A percentile compares a stretch with the other conserved stretches of the same genome.
These are phyloP conservation scores for Pisolithus albus DNA, from an alignment of 768 basidiomycete genomes.

Conservation along the genomic window DNA sequence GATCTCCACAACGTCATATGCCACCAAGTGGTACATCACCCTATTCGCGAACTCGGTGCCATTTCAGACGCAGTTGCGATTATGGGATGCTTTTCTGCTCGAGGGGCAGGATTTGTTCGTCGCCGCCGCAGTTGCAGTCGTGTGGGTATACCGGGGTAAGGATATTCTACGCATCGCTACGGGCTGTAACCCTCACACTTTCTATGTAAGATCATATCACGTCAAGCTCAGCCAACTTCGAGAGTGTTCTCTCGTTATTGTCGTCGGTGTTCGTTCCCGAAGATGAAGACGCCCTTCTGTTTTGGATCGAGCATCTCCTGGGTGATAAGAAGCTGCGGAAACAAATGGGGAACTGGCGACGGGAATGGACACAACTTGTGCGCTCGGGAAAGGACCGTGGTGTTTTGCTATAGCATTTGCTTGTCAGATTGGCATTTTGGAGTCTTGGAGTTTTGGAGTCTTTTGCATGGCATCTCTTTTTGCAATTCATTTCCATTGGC, in stretches of 20 bases:
- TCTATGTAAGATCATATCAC: conserved; percentile 68
- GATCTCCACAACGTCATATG: conserved; percentile 91
- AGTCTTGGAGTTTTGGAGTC: neutral
- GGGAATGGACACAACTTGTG: conserved; percentile 72
- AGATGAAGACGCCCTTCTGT: conserved; percentile 74
- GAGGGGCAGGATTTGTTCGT: conserved; percentile 90
- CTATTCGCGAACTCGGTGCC: conserved; percentile 93
- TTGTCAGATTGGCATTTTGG: neutral
- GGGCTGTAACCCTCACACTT: neutral
- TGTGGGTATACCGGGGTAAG: conserved; percentile 87
- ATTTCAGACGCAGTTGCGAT: conserved; percentile 86
- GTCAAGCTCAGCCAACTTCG: conserved; percentile 73
- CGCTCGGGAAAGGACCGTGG: conserved; percentile 52
- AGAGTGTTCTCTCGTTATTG: conserved; percentile 83
- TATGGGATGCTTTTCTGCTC: conserved; percentile 92
- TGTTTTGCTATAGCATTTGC: conserved; percentile 45
- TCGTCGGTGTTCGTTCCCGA: conserved; percentile 95
- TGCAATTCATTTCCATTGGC: conserved; percentile 1
- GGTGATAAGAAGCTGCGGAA: conserved; percentile 58
- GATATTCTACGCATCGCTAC: conserved; percentile 2
- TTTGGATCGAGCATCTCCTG: conserved; percentile 67
- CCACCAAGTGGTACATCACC: conserved; percentile 99
- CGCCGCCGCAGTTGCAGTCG: conserved; percentile 76
- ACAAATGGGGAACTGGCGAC: conserved; percentile 70
- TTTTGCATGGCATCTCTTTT: conserved; percentile 2